phyloP scores from a whole-genome alignment of 768 basidiomycete genomes.

The Serendipita sp. region DNA sequence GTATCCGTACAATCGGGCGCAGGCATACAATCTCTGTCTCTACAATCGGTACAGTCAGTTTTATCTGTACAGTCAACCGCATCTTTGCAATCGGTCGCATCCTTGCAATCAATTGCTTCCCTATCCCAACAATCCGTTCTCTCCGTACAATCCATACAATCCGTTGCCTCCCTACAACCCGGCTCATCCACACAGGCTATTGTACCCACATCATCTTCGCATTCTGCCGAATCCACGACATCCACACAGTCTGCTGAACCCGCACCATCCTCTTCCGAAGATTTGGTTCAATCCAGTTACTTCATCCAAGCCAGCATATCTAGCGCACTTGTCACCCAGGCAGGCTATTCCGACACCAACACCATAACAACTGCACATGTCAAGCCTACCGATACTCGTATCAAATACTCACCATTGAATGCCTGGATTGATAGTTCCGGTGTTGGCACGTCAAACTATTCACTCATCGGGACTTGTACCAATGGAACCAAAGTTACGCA shows the following conservation, averaged over 20 bases:
- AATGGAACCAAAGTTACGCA: neutral
- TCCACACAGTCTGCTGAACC: too few species aligned
- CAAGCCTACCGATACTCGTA: neutral
- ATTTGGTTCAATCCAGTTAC: too few species aligned
- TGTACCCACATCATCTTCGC: too few species aligned
- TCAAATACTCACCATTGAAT: neutral
- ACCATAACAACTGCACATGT: neutral
- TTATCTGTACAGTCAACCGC: neutral
- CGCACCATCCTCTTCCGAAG: too few species aligned
- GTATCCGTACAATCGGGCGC: too few species aligned
- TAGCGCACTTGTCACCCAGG: too few species aligned
- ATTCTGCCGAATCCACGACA: too few species aligned
- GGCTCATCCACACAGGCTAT: too few species aligned
- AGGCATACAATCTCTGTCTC: neutral
- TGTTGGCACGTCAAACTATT: neutral
- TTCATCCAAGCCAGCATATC: neutral
- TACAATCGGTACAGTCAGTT: neutral
- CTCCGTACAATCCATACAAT: too few species aligned
- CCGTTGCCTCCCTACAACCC: too few species aligned
- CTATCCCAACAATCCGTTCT: too few species aligned
- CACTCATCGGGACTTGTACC: neutral
- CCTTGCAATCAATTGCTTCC: neutral
- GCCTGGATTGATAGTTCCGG: neutral
- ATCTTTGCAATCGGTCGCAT: neutral
- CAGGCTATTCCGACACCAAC: neutral